Base-by-base conservation (phyloP, 306 rosid genomes). In the Styphnolobium japonicum region DNA sequence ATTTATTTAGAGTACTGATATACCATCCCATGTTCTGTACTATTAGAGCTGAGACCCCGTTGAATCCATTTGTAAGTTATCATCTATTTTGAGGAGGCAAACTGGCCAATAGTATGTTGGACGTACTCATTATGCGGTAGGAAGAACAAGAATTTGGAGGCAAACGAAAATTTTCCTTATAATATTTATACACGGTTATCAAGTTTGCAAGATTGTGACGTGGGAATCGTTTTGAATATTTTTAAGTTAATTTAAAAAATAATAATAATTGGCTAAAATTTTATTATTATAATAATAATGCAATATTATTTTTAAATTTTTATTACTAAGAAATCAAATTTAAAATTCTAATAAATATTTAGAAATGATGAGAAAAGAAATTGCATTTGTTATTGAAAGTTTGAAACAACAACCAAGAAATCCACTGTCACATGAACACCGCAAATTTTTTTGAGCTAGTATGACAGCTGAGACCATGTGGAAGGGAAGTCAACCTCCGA, bases 391-490 rank as follows among this genome's bases (percentile, higher is more conserved):
- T 27, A 27, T 3, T 27, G 31, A 27, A n/a, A n/a, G n/a, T n/a
- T n/a, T n/a, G n/a, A n/a, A n/a, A n/a, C 14, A 52, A 1, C 10
- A 69, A 49, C 16, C 61, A 22, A 55, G 31, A 34, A 55, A 72
- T 12, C 39, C 77, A n/a, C n/a, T n/a, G n/a, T n/a, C n/a, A n/a
- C n/a, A 40, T 71, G 77, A 71, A 73, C 48, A 39, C 39, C 78
- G 27, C 56, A 4, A 22, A 22, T 6, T 4, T 76, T 62, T n/a
- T 57, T 75, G 14, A 10, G 4, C 1, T 12, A n/a, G 0, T 2
- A 46, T 46, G 81, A 48, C 77, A 56, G 53, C 64, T 18, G 55
- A 56, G 62, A 75, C 52, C 73, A 52, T 52, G 74, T 76, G 79
- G 15, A 51, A 64, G 6, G 34, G 43, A 15, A 19, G 56, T 37